A percentile compares a stretch with the other conserved stretches of the same genome.
These are phyloP conservation scores for Phialophora macrospora DNA, from an alignment of 2,329 filamentous ascomycete genomes.

Conservation along the genomic window DNA sequence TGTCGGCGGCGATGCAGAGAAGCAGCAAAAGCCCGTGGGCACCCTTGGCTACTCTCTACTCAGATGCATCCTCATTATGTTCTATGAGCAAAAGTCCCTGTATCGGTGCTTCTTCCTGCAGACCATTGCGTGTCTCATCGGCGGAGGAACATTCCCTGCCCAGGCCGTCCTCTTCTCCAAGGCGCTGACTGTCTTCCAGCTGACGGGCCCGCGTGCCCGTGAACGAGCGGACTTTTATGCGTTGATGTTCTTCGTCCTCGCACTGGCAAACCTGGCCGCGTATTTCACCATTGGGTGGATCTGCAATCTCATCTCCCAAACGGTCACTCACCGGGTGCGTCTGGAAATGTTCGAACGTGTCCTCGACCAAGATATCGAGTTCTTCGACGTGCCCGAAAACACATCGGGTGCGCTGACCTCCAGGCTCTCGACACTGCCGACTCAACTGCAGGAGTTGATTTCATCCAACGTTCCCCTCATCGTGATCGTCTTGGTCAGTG, in stretches of 20 bases:
- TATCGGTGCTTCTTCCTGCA: slow-evolving; percentile 46
- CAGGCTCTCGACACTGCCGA: slow-evolving; percentile 40
- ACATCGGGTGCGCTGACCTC: slow-evolving; percentile 42
- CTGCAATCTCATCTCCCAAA: slow-evolving; percentile 42
- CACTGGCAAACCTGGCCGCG: slow-evolving; percentile 46
- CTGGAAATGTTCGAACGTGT: slow-evolving; percentile 38
- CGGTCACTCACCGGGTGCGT: slow-evolving; percentile 36
- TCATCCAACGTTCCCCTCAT: slow-evolving; percentile 57
- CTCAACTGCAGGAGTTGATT: slow-evolving; percentile 55
- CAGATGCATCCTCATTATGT: slow-evolving; percentile 46
- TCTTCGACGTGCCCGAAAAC: slow-evolving; percentile 44
- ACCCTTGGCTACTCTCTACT: slow-evolving; percentile 42
- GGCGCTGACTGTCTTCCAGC: slow-evolving; percentile 40
- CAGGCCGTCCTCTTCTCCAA: slow-evolving; percentile 51
- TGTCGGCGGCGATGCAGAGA: slow-evolving; percentile 28
- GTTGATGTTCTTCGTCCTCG: slow-evolving; percentile 55
- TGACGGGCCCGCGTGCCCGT: slow-evolving; percentile 31
- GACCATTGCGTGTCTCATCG: slow-evolving; percentile 43
- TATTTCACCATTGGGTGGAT: slow-evolving; percentile 49
- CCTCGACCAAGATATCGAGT: slow-evolving; percentile 42
- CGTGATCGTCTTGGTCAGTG: slow-evolving; percentile 53
- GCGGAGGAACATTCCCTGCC: slow-evolving; percentile 53
- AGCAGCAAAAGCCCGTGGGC: slow-evolving; percentile 27
- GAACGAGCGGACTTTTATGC: slow-evolving; percentile 51
- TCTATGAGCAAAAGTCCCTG: slow-evolving; percentile 42